phyloP scores from a whole-genome alignment of 1,284 basidiomycete species.

The Cutaneotrichosporon cavernicola region DNA sequence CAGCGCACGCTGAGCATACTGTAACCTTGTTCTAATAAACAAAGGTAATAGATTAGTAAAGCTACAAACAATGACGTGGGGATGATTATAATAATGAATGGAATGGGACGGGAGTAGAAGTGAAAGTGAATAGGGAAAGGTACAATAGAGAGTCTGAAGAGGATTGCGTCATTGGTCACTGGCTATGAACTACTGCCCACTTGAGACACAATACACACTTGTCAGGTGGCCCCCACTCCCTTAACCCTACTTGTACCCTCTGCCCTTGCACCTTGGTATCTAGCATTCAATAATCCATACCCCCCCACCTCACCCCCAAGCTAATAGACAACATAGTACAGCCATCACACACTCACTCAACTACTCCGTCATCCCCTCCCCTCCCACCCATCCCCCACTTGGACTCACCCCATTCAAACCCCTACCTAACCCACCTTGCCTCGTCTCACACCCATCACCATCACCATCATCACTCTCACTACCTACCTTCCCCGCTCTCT shows the following conservation, averaged over 20 bases:
- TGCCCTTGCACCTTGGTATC: neutral
- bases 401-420: neutral
- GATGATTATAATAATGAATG: neutral
- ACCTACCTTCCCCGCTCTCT: neutral
- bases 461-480: neutral
- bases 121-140: neutral
- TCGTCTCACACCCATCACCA: neutral
- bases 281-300: too few species aligned
- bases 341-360: too few species aligned
- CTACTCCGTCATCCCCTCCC: too few species aligned
- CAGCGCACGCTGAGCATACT: too few species aligned
- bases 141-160: neutral
- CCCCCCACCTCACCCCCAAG: too few species aligned
- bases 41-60: neutral
- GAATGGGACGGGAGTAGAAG: neutral
- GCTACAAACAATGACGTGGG: too few species aligned
- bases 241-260: neutral
- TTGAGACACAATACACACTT: too few species aligned
- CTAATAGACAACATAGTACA: too few species aligned
- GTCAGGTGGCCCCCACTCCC: neutral
- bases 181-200: neutral
- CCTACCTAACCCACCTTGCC: neutral
- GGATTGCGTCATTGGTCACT: neutral
- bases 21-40: too few species aligned
- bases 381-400: neutral